phyloP scores from a whole-genome alignment of 2,329 filamentous ascomycete species.

The Clonostachys solani region DNA sequence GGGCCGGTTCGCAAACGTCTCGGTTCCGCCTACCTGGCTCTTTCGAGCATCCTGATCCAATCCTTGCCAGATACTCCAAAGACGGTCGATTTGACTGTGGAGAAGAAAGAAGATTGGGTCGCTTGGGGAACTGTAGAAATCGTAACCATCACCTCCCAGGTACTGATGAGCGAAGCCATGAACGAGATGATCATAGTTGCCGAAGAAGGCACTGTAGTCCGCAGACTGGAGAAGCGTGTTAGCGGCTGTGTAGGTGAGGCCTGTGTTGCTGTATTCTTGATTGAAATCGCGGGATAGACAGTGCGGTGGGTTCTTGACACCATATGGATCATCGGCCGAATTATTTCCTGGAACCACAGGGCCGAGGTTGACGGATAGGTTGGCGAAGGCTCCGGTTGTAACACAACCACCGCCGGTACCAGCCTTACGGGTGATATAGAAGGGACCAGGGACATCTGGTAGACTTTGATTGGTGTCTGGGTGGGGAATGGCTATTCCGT shows the following conservation, averaged over 20 bases:
- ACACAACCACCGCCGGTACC: slow-evolving; percentile 50
- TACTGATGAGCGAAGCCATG: slow-evolving; percentile 22
- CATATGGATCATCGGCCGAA: slow-evolving; percentile 14
- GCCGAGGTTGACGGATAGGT: slow-evolving; percentile 26
- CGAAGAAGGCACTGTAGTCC: not conserved
- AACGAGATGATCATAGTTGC: slow-evolving; percentile 17
- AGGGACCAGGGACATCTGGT: slow-evolving; percentile 12
- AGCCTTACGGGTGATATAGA: slow-evolving; percentile 13
- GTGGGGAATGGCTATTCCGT: slow-evolving; percentile 30
- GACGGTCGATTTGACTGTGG: slow-evolving; percentile 18
- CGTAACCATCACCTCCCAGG: slow-evolving; percentile 27
- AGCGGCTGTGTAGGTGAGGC: slow-evolving; percentile 19
- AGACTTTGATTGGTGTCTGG: slow-evolving; percentile 14
- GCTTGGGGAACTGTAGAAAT: slow-evolving; percentile 19
- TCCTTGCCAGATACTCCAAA: slow-evolving; percentile 18
- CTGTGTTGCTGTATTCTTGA: slow-evolving; percentile 18
- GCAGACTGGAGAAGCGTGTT: slow-evolving; percentile 14
- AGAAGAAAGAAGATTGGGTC: slow-evolving; percentile 20
- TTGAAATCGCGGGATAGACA: slow-evolving; percentile 21
- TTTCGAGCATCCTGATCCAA: slow-evolving; percentile 11
- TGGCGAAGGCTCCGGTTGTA: slow-evolving; percentile 34
- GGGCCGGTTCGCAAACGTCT: too few relatives aligned
- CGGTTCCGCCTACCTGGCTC: slow-evolving; percentile 11
- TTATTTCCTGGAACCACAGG: slow-evolving; percentile 15
- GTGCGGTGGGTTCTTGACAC: slow-evolving; percentile 28